Conservation (phyloP, 2,329 filamentous ascomycete species). For the Penicillium corylophilum region DNA sequence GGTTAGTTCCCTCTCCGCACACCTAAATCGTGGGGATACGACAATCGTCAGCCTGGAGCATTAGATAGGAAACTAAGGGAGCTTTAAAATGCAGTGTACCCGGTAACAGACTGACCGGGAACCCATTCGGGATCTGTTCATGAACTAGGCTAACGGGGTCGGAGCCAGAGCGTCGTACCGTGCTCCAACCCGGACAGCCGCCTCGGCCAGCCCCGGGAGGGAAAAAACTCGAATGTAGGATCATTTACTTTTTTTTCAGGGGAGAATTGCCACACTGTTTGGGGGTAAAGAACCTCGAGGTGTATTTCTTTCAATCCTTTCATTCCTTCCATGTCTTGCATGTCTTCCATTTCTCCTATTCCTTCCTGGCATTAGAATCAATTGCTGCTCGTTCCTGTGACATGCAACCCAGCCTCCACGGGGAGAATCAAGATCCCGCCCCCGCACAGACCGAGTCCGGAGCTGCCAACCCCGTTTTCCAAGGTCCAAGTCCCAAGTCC, state of each 20-base stretch:
- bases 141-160: not conserved
- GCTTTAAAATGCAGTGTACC: not conserved
- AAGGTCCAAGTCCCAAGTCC: conserved; percentile 2
- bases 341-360: too few relatives aligned
- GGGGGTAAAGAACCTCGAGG: not conserved
- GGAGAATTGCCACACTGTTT: not conserved
- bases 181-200: not conserved
- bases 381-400: not conserved
- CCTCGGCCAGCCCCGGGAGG: conserved; percentile 2
- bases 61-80: not conserved
- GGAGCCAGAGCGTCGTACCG: conserved; percentile 1
- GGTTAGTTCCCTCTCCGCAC: not conserved
- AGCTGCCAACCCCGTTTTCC: conserved; percentile 10
- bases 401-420: conserved; percentile 2
- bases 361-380: too few relatives aligned
- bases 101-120: not conserved
- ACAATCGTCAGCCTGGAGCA: not conserved
- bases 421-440: conserved; percentile 7
- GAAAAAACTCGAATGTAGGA: conserved; percentile 1
- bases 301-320: too few relatives aligned
- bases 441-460: conserved; percentile 27
- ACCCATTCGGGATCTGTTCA: not conserved
- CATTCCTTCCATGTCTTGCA: too few relatives aligned
- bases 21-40: not conserved
- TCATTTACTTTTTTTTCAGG: not conserved